These are phyloP conservation scores for Colletotrichum sp. DNA, from an alignment of 2,329 filamentous ascomycete species.

Conservation along the genomic window DNA sequence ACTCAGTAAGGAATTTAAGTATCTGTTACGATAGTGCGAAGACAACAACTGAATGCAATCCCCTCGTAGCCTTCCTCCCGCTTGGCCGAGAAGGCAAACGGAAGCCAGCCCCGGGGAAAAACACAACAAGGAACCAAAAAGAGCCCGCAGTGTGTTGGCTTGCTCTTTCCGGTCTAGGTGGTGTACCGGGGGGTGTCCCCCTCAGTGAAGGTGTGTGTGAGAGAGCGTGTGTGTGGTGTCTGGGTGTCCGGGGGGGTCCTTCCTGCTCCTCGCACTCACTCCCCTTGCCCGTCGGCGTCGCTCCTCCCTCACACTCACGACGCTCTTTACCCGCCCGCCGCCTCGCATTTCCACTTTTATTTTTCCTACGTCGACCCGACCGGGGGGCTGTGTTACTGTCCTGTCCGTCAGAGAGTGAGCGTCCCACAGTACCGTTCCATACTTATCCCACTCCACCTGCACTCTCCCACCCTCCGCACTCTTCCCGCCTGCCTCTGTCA, in stretches of 20 bases:
- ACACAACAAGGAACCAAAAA: neutral
- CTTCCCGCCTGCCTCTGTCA: constrained; percentile 1
- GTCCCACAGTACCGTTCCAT: constrained; percentile 1
- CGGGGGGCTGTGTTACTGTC: constrained; percentile 9
- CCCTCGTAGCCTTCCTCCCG: neutral
- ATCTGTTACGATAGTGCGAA: neutral
- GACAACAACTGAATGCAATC: neutral
- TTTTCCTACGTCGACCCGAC: neutral
- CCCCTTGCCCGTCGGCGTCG: neutral
- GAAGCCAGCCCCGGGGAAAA: neutral
- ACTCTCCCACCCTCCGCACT: constrained; percentile 17
- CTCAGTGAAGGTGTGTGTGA: neutral
- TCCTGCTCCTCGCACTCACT: neutral
- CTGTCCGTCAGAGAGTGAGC: constrained; percentile 15
- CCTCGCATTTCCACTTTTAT: constrained; percentile 15
- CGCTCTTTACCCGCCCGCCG: constrained; percentile 10
- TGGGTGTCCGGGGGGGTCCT: neutral
- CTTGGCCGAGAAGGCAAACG: neutral
- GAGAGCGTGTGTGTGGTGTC: neutral
- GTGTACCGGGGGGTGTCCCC: neutral
- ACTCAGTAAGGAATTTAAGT: neutral
- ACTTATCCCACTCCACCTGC: constrained; percentile 24
- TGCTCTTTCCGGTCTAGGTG: neutral
- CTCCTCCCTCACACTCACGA: neutral
- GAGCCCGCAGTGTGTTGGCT: neutral